Conservation (phyloP, 2,329 filamentous ascomycete genomes). For the Albifimbria verrucaria region DNA sequence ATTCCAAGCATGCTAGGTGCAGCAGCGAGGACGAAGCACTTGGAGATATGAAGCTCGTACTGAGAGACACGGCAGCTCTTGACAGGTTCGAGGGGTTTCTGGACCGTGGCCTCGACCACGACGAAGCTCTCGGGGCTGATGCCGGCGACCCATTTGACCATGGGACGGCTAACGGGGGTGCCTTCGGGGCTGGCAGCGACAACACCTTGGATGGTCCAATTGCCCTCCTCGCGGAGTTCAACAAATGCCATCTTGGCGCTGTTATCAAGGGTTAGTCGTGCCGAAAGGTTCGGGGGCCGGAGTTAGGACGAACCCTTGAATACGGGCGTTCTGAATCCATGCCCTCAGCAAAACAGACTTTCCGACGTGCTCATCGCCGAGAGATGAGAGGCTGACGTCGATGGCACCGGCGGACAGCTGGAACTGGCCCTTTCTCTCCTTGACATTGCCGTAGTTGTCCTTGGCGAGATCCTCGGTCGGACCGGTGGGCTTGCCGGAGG, state of each 20-base stretch:
- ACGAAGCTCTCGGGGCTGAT: slow-evolving; percentile 81
- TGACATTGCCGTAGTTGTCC: slow-evolving; percentile 76
- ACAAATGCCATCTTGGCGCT: slow-evolving; percentile 90
- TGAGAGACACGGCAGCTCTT: slow-evolving; percentile 79
- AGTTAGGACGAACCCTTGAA: slow-evolving; percentile 49
- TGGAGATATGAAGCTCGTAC: slow-evolving; percentile 84
- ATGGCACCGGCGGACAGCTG: slow-evolving; percentile 41
- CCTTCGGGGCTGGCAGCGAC: slow-evolving; percentile 65
- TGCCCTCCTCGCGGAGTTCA: slow-evolving; percentile 72
- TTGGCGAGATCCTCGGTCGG: slow-evolving; percentile 62
- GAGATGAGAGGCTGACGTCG: slow-evolving; percentile 56
- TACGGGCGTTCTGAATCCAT: slow-evolving; percentile 82
- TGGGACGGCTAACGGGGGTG: slow-evolving; percentile 68
- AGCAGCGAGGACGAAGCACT: slow-evolving; percentile 73
- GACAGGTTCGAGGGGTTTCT: slow-evolving; percentile 81
- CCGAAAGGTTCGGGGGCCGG: too few species aligned
- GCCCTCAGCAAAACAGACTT: slow-evolving; percentile 73
- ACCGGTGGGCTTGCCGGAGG: slow-evolving; percentile 47
- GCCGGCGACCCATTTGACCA: slow-evolving; percentile 86
- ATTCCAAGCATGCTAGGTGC: slow-evolving; percentile 56
- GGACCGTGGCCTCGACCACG: slow-evolving; percentile 73
- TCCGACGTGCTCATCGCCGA: slow-evolving; percentile 64
- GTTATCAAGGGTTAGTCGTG: slow-evolving; percentile 10
- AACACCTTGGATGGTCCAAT: slow-evolving; percentile 80
- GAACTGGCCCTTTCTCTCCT: slow-evolving; percentile 48